Base-by-base conservation (phyloP, 805 yeast species). In the Cyberlindnera maclurae region DNA sequence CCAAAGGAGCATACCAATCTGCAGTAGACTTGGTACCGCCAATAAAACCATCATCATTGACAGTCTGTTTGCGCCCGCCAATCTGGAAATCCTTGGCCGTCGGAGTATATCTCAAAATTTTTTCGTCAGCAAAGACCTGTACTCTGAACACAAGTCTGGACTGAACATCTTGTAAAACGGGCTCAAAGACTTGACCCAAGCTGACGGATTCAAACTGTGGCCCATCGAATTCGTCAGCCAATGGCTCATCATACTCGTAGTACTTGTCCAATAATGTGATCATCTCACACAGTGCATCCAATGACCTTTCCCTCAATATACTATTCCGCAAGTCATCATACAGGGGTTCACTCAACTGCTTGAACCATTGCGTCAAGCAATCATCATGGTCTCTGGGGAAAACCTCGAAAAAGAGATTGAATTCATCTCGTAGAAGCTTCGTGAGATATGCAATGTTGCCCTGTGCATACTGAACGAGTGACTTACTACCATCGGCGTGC, bases 101-200 rank as follows among this genome's bases (percentile, higher is more conserved):
- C 3, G 94, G 87, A 43, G 66, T 73, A 52, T 83, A 85, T 26
- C 70, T 71, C 13, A 77, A 72, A 37, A 89, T 74, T 42, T 77
- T 77, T 26, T 75, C 74, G 44, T 83, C 90, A 24, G 86, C 75
- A 46, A 72, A 80, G 8, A 73, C 70, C 55, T 86, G 93, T 11
- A 83, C 81, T 48, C 90, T 69, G 58, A 89, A 84, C 2, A 87
- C 80, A 29, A 90, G 65, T 43, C 96, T 67, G 2, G 85, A 71
- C 59, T 90, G 97, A 0, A 81, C 75, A 51, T 83, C 95, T 40
- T 79, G 77, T 18, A 82, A 58, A 10, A 87, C 73, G 0, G 94
- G 89, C 39, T 74, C 75, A 45, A 85, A 79, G 4, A 87, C 60
- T 32, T 67, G 68, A 9, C 79, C 84, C 43, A 71, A 70, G 41